Evolutionary conservation across 192 early-diverging fungal species (phyloP).

Genomic region (Entomortierella lignicola): DNA sequence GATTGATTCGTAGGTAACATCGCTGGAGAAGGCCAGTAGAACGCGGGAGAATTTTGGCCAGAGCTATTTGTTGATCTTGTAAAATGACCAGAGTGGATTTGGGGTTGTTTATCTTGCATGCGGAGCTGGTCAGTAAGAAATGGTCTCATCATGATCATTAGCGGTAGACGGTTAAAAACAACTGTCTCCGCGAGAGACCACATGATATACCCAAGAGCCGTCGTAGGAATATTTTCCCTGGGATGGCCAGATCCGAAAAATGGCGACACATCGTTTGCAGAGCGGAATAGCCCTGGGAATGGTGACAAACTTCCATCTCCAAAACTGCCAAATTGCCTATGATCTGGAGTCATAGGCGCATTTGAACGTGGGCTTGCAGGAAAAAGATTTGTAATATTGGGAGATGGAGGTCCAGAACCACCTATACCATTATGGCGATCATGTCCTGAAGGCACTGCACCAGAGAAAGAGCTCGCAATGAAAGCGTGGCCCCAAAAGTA

Average conservation of each 20-base stretch:
- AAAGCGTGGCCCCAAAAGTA: constrained; percentile 28
- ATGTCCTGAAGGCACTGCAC: neutral
- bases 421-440: constrained; percentile 3
- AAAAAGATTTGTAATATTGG: constrained; percentile 9
- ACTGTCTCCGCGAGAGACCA: constrained; percentile 69
- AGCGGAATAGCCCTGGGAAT: constrained; percentile 10
- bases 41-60: constrained; percentile 24
- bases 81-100: neutral
- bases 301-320: constrained; percentile 15
- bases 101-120: constrained; percentile 12
- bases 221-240: constrained; percentile 12
- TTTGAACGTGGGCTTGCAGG: constrained; percentile 31
- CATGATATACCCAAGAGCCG: constrained; percentile 57
- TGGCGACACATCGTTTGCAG: constrained; percentile 14
- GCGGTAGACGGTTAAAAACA: constrained; percentile 57
- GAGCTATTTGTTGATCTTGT: constrained; percentile 24
- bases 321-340: neutral
- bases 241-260: neutral
- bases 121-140: constrained; percentile 58
- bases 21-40: constrained; percentile 24
- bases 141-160: constrained; percentile 59
- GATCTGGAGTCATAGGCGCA: constrained; percentile 16
- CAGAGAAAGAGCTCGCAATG: constrained; percentile 11
- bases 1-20: constrained; percentile 2
- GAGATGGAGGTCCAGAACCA: constrained; percentile 19